These are phyloP conservation scores for Diaporthe destruens DNA, from an alignment of 2,329 filamentous ascomycete species.

Conservation along the genomic window DNA sequence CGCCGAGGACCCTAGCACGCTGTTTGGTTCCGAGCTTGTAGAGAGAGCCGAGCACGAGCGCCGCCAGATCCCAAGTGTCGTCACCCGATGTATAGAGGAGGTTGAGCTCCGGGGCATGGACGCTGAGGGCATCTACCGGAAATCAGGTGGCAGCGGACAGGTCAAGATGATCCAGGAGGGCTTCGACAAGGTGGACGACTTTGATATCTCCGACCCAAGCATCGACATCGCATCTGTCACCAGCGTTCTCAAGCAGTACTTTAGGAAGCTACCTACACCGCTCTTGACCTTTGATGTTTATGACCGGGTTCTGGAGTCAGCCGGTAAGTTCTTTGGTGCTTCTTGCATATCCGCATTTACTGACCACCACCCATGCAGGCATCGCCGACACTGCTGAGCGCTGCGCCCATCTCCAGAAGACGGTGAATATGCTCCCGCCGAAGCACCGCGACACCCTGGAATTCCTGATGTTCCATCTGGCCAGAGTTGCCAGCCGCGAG, in stretches of 20 bases:
- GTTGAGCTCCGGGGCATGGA: slow-evolving; percentile 98
- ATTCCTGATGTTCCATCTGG: slow-evolving; percentile 93
- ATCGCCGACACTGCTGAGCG: slow-evolving; percentile 76
- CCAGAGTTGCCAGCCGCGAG: slow-evolving; percentile 85
- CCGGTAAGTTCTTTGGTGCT: slow-evolving; percentile 64
- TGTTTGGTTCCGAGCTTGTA: slow-evolving; percentile 91
- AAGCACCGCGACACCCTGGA: slow-evolving; percentile 91
- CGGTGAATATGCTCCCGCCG: slow-evolving; percentile 82
- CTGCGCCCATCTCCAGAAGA: slow-evolving; percentile 77
- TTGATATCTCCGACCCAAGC: slow-evolving; percentile 92
- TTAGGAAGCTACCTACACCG: slow-evolving; percentile 90
- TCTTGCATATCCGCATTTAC: background rate
- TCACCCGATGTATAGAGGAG: slow-evolving; percentile 95
- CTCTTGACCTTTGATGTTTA: slow-evolving; percentile 94
- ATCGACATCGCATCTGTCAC: slow-evolving; percentile 97
- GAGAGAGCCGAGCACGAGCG: slow-evolving; percentile 90
- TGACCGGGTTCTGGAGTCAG: slow-evolving; percentile 86
- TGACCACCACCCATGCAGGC: slow-evolving; percentile 56
- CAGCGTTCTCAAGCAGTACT: slow-evolving; percentile 96
- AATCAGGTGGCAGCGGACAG: slow-evolving; percentile 92
- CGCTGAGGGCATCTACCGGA: slow-evolving; percentile 96
- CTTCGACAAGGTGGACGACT: slow-evolving; percentile 88
- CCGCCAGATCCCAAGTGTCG: slow-evolving; percentile 88
- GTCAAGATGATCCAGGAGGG: slow-evolving; percentile 91
- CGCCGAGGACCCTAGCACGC: slow-evolving; percentile 67